These are phyloP conservation scores for Fusarium anguioides DNA, from an alignment of 2,329 filamentous ascomycete species.

Conservation along the genomic window DNA sequence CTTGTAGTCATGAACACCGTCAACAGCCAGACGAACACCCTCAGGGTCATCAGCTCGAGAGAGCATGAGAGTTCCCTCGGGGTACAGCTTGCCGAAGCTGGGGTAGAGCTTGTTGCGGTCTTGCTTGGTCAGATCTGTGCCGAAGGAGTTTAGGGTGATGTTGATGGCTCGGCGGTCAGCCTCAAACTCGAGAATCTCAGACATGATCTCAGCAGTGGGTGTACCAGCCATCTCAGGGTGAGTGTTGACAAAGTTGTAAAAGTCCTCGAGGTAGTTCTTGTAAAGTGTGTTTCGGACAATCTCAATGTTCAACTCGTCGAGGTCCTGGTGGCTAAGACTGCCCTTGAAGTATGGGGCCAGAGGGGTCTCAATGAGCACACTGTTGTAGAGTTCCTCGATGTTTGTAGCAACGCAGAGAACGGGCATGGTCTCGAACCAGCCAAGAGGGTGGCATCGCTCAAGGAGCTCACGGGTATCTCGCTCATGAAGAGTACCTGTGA, in stretches of 20 bases:
- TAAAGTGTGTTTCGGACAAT: conserved; percentile 98
- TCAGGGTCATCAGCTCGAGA: conserved; percentile 95
- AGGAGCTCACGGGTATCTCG: conserved; percentile 94
- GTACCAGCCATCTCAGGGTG: conserved; percentile 87
- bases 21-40: conserved; percentile 91
- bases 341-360: conserved; percentile 98
- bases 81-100: conserved; percentile 88
- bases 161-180: conserved; percentile 97
- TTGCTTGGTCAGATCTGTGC: conserved; percentile 91
- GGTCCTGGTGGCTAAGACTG: conserved; percentile 92
- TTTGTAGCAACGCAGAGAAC: conserved; percentile 98
- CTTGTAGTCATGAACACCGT: conserved; percentile 94
- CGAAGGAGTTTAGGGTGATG: conserved; percentile 98
- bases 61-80: conserved; percentile 94
- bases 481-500: conserved; percentile 97
- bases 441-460: conserved; percentile 94
- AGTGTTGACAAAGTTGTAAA: conserved; percentile 92
- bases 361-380: conserved; percentile 95
- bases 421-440: conserved; percentile 99
- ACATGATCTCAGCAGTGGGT: conserved; percentile 94
- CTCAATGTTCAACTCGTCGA: conserved; percentile 99
- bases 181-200: conserved; percentile 95
- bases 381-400: conserved; percentile 99
- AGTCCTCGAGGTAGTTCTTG: conserved; percentile 99
- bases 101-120: conserved; percentile 98